Percentiles rank a stretch among this genome's conserved stretches.
Evolutionary conservation across 805 yeast species (phyloP).

Genomic region (Yarrowia alimentaria): DNA sequence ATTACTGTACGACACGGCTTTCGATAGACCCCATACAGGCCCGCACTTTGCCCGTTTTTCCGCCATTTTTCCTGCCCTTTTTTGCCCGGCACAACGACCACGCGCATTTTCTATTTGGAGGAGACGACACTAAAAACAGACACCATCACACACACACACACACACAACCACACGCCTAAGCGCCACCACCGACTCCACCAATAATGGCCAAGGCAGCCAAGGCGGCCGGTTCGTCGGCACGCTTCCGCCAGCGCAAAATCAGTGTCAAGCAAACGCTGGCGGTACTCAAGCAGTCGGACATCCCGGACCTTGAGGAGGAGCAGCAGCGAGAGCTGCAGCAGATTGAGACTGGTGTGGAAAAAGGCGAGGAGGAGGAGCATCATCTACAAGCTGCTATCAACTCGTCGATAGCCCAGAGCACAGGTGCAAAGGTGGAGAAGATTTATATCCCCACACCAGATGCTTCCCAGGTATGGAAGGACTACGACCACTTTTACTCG

Average conservation of each 20-base stretch:
- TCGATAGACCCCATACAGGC: slow-evolving; percentile 4
- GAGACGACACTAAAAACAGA: slow-evolving; percentile 19
- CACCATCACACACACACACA: slow-evolving; percentile 24
- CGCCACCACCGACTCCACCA: slow-evolving; percentile 13
- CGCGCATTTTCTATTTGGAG: slow-evolving; percentile 25
- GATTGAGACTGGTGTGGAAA: slow-evolving; percentile 96
- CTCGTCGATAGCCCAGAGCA: slow-evolving; percentile 65
- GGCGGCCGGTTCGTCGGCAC: slow-evolving; percentile 43
- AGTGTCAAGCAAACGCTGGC: slow-evolving; percentile 85
- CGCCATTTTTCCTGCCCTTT: slow-evolving; percentile 13
- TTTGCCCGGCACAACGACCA: slow-evolving; percentile 23
- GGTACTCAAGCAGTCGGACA: slow-evolving; percentile 71
- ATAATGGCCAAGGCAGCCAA: slow-evolving; percentile 42
- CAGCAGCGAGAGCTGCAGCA: slow-evolving; percentile 84
- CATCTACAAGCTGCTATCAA: slow-evolving; percentile 89
- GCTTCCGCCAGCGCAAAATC: slow-evolving; percentile 93
- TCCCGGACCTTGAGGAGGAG: slow-evolving; percentile 75
- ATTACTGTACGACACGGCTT: slow-evolving; percentile 22
- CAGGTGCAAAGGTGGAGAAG: slow-evolving; percentile 49
- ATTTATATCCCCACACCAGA: slow-evolving; percentile 96
- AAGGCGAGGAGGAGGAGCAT: slow-evolving; percentile 94
- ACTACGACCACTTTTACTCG: slow-evolving; percentile 67
- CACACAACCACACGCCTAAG: slow-evolving; percentile 10
- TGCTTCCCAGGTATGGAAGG: slow-evolving; percentile 79
- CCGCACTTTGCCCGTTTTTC: slow-evolving; percentile 14